Evolutionary conservation across 768 basidiomycete genomes (phyloP), one percentile per base, ranked within the genome.

Genomic region (Phlebiopsis gigantea): DNA sequence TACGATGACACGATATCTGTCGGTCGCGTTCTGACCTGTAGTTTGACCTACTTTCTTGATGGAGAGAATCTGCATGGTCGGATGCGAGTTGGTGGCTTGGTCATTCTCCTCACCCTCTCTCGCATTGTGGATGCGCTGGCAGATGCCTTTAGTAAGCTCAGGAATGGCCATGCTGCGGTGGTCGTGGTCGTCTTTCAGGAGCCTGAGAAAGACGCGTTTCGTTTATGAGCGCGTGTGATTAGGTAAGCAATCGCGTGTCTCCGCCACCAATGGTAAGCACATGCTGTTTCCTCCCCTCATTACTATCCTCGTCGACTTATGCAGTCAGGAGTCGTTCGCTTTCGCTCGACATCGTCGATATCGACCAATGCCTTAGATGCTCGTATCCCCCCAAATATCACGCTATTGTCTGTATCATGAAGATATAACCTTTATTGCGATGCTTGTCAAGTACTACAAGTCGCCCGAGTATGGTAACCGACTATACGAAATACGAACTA

Each of bases 1-100:
- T 41, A 98, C 75, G 70, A 98, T 91, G 58, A 96, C 78, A 59
- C 93, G 80, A 70, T 81, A 84, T 56, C 87, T 76, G 65, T 88
- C 87, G 45, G 77, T 61, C 10, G 42, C 56, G 63, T 58, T 66
- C n/a, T 67, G 61, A 8, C 68, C 67, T 47, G 69, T 66, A 44
- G 65, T 72, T 14, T 71, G 63, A 47, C 69, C 73, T 41, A 97
- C 87, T 67, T 85, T 85, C 72, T 93, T 96, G 61, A 93, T 81
- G 41, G 85, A 88, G 47, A 98, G 80, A 45, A 95, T 72, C 65
- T 98, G 95, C 0, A 97, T 73, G 17, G 81, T 79, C 1, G 81
- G 81, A 5, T 69, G 61, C 9, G 66, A 63, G 41, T 58, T 63
- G 54, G 65, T 68, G 21, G 73, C 41, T 3, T 52, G 48, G 1